Percentiles rank a stretch among this genome's conserved stretches.
Conservation (phyloP, 2,329 filamentous ascomycete species). For the Sodiomyces alkalinus region DNA sequence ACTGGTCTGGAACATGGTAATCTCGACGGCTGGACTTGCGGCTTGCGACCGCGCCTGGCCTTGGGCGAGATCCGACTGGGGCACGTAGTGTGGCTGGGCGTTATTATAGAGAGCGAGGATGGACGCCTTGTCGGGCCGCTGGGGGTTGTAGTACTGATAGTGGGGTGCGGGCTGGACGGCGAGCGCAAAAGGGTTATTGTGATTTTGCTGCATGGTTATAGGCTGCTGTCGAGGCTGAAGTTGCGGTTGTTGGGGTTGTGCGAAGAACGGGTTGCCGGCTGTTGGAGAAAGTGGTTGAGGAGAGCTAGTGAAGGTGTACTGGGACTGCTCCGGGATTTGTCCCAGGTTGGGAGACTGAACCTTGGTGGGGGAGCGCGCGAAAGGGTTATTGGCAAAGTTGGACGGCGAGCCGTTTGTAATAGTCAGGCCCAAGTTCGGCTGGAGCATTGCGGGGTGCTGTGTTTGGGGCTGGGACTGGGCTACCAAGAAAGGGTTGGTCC, state of each 20-base stretch:
- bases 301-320: constrained; percentile 23
- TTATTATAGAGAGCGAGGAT: constrained; percentile 67
- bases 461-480: constrained; percentile 19
- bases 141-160: constrained; percentile 23
- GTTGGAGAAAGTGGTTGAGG: constrained; percentile 11
- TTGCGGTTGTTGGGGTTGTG: constrained; percentile 13
- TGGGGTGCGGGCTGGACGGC: background rate
- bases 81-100: constrained; percentile 38
- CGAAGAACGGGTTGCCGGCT: constrained; percentile 17
- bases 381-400: constrained; percentile 28
- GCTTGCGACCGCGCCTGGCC: background rate
- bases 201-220: too few relatives aligned
- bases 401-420: constrained; percentile 15
- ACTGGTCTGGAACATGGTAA: too few relatives aligned
- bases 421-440: constrained; percentile 24
- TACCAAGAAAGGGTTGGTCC: constrained; percentile 38
- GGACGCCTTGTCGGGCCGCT: constrained; percentile 51
- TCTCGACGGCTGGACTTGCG: constrained; percentile 4
- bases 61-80: too few relatives aligned
- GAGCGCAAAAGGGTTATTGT: too few relatives aligned
- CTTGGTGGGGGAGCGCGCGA: constrained; percentile 30
- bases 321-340: constrained; percentile 37
- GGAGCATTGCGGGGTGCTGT: constrained; percentile 14
- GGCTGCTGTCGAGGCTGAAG: constrained; percentile 11
- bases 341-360: constrained; percentile 32